Evolutionary conservation across 192 early-diverging fungal species (phyloP), one percentile per base, ranked within the genome.

Genomic region (Backusella mclennaniae): DNA sequence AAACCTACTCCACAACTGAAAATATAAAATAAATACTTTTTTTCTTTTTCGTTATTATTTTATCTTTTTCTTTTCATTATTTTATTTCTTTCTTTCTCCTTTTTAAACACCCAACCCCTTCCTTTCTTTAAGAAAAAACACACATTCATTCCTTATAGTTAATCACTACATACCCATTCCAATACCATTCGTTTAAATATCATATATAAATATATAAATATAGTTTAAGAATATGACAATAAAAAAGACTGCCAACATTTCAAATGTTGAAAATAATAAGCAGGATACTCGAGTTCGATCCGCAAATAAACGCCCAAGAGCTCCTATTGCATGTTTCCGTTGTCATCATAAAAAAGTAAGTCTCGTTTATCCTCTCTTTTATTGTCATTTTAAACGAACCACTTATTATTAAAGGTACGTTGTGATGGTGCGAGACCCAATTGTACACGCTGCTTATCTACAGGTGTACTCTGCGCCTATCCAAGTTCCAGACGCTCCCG

Each of bases 281-380:
- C 42, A n/a, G 9, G 63, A 36, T 52, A 75, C 66, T n/a, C 56
- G 74, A 46, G 67, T 75, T 29, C 56, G 56, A 63, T 63, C 56
- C 17, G 35, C 68, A 41, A 69, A 35, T 41, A 79, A 79, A 35
- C 73, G 78, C 6, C 78, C 78, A 0, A 59, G 78, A 70, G 78
- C 78, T 3, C 78, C 78, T 23, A 76, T 79, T 31, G 78, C 78
- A n/a, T 79, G 78, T 15, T 71, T 75, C 17, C 73, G 78, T 42
- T 79, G 78, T 44, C 78, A 79, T 46, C 73, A 76, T 44, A 79
- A 79, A 71, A 79, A 79, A 46, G 78, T 79, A 69, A 39, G 31
- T 49, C 7, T 6, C 11, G 6, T 12, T 12, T 44, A 29, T 0
- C 8, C 14, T 39, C 12, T 52, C 14, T 71, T 0, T 71, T 26